A percentile compares a stretch with the other conserved stretches of the same genome.
Conservation (phyloP, 2,329 filamentous ascomycete species). For the Amphichorda felina region DNA sequence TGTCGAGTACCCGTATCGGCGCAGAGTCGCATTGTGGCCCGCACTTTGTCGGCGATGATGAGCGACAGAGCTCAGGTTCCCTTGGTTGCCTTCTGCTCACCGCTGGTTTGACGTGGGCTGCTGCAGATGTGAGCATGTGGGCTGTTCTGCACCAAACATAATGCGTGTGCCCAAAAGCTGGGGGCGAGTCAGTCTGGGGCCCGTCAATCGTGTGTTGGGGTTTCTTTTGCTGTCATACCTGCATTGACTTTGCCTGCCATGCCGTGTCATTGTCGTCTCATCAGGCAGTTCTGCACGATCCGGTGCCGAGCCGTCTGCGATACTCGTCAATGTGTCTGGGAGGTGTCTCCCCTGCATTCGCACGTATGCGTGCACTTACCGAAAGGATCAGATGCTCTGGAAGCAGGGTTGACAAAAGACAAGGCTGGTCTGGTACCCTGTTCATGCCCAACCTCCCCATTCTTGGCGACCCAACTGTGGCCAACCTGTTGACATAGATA, state of each 20-base stretch:
- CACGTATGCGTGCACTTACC: too few species aligned
- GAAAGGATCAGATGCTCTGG: too few species aligned
- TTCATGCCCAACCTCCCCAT: too few species aligned
- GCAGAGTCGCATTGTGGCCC: not conserved
- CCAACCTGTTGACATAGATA: too few species aligned
- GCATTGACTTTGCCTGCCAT: too few species aligned
- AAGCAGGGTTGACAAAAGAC: too few species aligned
- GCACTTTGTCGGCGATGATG: not conserved
- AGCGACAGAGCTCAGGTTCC: not conserved
- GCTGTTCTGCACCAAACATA: not conserved
- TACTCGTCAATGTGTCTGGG: too few species aligned
- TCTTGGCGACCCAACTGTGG: too few species aligned
- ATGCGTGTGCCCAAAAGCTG: not conserved
- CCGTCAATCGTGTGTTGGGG: not conserved
- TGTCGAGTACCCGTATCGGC: too few species aligned
- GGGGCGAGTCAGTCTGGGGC: too few species aligned
- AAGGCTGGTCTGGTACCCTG: too few species aligned
- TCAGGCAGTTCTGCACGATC: not conserved
- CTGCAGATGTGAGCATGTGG: conserved; percentile 1
- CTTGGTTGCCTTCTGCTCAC: not conserved
- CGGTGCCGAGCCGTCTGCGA: not conserved
- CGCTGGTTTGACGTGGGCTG: conserved; percentile 3
- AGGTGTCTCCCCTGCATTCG: too few species aligned
- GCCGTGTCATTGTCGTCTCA: not conserved
- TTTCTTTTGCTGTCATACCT: not conserved